Conservation (phyloP, 768 basidiomycete genomes). For the Lactarius sanguifluus region DNA sequence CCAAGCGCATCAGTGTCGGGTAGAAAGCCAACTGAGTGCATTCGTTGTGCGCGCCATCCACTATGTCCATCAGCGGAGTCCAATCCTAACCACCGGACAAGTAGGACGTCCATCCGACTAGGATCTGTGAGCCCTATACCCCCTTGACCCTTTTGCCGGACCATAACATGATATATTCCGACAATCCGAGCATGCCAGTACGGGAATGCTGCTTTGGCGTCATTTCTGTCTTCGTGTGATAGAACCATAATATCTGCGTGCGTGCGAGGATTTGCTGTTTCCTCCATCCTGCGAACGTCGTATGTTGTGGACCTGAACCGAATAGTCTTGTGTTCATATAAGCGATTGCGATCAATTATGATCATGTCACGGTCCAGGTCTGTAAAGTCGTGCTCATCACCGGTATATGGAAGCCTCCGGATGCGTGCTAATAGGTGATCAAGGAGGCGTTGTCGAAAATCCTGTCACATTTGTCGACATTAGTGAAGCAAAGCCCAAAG, state of each 20-base stretch:
- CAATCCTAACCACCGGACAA: slow-evolving; percentile 13
- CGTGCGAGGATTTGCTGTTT: neutral
- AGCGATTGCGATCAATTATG: neutral
- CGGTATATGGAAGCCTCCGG: too few relatives aligned
- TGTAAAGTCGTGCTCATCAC: too few relatives aligned
- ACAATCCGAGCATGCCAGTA: slow-evolving; percentile 36
- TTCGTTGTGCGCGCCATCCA: slow-evolving; percentile 14
- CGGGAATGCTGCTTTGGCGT: slow-evolving; percentile 20
- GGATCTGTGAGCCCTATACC: slow-evolving; percentile 33
- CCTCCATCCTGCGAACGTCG: neutral
- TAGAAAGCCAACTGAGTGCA: slow-evolving; percentile 33
- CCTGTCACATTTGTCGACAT: too few relatives aligned
- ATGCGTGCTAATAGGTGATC: too few relatives aligned
- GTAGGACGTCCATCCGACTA: slow-evolving; percentile 8
- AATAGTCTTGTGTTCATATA: neutral
- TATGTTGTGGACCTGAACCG: neutral
- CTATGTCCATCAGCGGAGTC: neutral
- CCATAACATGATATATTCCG: slow-evolving; percentile 35
- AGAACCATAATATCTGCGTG: slow-evolving; percentile 36
- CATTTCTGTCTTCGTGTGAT: slow-evolving; percentile 11
- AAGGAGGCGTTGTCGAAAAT: too few relatives aligned
- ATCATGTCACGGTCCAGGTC: too few relatives aligned
- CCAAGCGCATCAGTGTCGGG: slow-evolving; percentile 18
- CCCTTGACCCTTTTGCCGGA: slow-evolving; percentile 32
- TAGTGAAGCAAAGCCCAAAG: too few relatives aligned